phyloP scores from a whole-genome alignment of 495 filamentous ascomycete species.

The Penicillium diatomitis region DNA sequence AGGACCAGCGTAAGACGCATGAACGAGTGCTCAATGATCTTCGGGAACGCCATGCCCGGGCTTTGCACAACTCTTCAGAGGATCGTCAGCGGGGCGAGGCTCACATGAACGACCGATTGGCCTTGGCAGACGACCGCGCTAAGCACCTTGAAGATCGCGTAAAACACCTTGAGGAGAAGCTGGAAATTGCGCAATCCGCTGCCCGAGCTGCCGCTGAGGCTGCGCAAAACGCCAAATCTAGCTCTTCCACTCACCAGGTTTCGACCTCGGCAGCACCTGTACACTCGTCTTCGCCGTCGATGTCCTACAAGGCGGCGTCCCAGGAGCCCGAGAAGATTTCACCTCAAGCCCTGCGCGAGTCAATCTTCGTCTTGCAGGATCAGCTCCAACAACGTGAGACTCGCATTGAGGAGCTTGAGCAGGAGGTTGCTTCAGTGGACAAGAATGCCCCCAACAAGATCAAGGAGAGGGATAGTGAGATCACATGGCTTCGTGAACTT shows the following conservation, averaged over 20 bases:
- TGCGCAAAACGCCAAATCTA: constrained; percentile 55
- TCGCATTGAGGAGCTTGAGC: constrained; percentile 78
- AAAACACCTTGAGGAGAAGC: constrained; percentile 72
- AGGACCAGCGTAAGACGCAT: constrained; percentile 60
- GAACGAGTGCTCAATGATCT: constrained; percentile 59
- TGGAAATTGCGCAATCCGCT: constrained; percentile 84
- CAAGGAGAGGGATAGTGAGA: constrained; percentile 85
- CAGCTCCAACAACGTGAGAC: constrained; percentile 90
- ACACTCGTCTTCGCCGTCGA: constrained; percentile 35
- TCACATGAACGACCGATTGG: constrained; percentile 60
- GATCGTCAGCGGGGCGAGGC: constrained; percentile 62
- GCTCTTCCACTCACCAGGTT: constrained; percentile 18
- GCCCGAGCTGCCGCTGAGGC: constrained; percentile 79
- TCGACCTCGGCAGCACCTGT: constrained; percentile 13
- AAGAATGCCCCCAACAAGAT: constrained; percentile 69
- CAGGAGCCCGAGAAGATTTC: constrained; percentile 75
- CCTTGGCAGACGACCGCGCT: constrained; percentile 68
- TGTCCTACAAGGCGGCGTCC: constrained; percentile 35
- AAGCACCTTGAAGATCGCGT: constrained; percentile 75
- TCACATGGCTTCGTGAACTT: constrained; percentile 88
- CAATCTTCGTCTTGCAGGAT: constrained; percentile 90
- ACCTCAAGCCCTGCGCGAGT: constrained; percentile 88
- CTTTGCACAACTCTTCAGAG: constrained; percentile 59
- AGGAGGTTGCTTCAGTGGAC: constrained; percentile 55
- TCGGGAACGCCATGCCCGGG: constrained; percentile 60